phyloP scores from a whole-genome alignment of 768 basidiomycete genomes.

The Suillus clintonianus region DNA sequence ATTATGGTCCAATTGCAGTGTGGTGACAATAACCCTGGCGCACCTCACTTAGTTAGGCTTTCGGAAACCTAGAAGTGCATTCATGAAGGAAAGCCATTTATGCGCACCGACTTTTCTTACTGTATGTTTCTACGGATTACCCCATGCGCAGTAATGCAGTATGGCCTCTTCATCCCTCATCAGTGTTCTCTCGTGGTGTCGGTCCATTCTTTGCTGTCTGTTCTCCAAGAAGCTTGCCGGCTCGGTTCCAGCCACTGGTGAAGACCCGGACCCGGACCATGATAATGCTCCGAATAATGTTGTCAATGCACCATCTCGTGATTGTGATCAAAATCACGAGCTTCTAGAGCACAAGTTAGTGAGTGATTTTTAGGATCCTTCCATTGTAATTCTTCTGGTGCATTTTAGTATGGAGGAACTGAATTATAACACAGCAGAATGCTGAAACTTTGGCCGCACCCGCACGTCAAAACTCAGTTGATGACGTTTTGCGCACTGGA shows the following conservation, averaged over 20 bases:
- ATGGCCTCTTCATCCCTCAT: not conserved
- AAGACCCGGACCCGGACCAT: not conserved
- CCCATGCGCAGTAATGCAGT: not conserved
- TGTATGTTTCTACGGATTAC: not conserved
- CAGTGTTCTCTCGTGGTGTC: not conserved
- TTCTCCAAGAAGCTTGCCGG: not conserved
- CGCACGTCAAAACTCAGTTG: not conserved
- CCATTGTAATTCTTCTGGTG: not conserved
- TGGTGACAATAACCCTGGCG: not conserved
- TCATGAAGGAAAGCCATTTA: not conserved
- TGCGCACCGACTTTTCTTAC: not conserved
- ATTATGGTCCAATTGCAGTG: not conserved
- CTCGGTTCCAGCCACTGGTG: not conserved
- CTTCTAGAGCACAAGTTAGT: not conserved
- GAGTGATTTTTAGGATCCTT: not conserved
- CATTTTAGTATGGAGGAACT: not conserved
- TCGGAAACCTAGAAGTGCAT: not conserved
- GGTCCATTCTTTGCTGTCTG: not conserved
- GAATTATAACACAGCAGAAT: not conserved
- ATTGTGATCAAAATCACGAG: not conserved
- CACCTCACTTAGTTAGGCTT: not conserved
- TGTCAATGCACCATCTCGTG: not conserved
- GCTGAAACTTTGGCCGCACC: too few species aligned
- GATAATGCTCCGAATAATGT: not conserved
- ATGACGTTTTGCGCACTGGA: not conserved